Evolutionary conservation across 257 asterid genomes (phyloP).

Genomic region (Fraxinus quadrangulata): DNA sequence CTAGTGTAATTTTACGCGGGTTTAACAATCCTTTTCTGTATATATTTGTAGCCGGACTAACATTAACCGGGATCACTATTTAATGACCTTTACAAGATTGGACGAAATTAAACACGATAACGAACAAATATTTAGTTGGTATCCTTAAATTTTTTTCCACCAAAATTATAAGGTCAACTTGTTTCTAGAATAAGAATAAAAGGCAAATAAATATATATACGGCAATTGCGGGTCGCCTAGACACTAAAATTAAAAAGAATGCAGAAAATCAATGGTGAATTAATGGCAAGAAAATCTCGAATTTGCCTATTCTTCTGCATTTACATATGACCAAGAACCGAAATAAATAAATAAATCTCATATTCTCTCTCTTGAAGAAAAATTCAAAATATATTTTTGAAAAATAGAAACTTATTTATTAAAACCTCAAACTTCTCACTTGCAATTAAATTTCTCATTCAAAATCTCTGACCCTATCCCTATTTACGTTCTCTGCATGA

Average conservation of each 20-base stretch:
- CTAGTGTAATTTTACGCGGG: too few species aligned
- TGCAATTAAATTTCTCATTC: constrained; percentile 25
- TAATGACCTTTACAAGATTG: too few species aligned
- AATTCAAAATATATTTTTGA: background rate
- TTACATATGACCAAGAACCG: constrained; percentile 1
- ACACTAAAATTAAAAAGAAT: background rate
- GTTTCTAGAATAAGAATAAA: background rate
- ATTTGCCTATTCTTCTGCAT: background rate
- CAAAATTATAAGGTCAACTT: background rate
- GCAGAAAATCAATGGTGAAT: background rate
- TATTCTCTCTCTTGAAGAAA: background rate
- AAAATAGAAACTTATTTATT: background rate
- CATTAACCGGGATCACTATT: too few species aligned
- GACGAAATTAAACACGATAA: background rate
- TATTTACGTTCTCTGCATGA: constrained; percentile 50
- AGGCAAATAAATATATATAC: background rate
- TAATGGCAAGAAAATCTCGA: background rate
- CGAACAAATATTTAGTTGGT: background rate
- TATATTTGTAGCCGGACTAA: too few species aligned
- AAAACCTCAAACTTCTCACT: constrained; percentile 1
- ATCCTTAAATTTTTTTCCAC: background rate
- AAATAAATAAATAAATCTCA: background rate
- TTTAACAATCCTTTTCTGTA: too few species aligned
- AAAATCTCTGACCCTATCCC: constrained; percentile 44
- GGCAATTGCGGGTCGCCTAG: constrained; percentile 5